Conservation (phyloP, 768 basidiomycete species). For the Leccinum uliginosum region DNA sequence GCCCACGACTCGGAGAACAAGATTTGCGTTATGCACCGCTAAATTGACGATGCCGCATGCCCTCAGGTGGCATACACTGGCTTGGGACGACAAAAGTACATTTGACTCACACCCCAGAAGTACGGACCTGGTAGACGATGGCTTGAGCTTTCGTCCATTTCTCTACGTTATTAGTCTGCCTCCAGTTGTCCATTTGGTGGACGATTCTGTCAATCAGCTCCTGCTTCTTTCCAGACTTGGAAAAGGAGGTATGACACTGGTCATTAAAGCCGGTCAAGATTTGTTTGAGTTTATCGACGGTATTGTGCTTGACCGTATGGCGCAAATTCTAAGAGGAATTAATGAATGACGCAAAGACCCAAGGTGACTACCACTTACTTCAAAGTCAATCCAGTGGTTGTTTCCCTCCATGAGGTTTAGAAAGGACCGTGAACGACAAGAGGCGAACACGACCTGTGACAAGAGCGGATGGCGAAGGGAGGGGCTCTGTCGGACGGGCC, state of each 20-base stretch:
- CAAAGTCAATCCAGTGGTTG: slow-evolving; percentile 70
- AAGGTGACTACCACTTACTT: slow-evolving; percentile 41
- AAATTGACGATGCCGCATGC: slow-evolving; percentile 7
- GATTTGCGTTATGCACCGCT: slow-evolving; percentile 4
- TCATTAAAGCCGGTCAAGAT: slow-evolving; percentile 77
- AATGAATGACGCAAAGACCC: slow-evolving; percentile 15
- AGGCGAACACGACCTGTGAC: slow-evolving; percentile 8
- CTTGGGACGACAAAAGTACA: slow-evolving; percentile 8
- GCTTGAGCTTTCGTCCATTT: slow-evolving; percentile 68
- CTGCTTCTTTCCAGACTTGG: slow-evolving; percentile 82
- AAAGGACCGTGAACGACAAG: slow-evolving; percentile 4
- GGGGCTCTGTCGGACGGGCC: slow-evolving; percentile 1
- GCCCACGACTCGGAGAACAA: slow-evolving; percentile 1
- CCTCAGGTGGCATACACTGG: slow-evolving; percentile 9
- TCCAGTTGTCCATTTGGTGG: slow-evolving; percentile 56
- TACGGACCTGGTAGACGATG: slow-evolving; percentile 64
- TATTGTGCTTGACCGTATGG: slow-evolving; percentile 69
- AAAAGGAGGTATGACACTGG: slow-evolving; percentile 62
- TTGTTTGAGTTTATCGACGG: slow-evolving; percentile 82
- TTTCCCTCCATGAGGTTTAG: slow-evolving; percentile 50
- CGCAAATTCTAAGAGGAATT: slow-evolving; percentile 52
- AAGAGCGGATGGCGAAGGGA: slow-evolving; percentile 4
- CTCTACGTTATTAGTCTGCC: slow-evolving; percentile 49
- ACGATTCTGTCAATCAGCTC: slow-evolving; percentile 80
- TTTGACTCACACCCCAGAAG: slow-evolving; percentile 58